Conservation (phyloP, 2,329 filamentous ascomycete genomes). For the Alternaria incomplexa region DNA sequence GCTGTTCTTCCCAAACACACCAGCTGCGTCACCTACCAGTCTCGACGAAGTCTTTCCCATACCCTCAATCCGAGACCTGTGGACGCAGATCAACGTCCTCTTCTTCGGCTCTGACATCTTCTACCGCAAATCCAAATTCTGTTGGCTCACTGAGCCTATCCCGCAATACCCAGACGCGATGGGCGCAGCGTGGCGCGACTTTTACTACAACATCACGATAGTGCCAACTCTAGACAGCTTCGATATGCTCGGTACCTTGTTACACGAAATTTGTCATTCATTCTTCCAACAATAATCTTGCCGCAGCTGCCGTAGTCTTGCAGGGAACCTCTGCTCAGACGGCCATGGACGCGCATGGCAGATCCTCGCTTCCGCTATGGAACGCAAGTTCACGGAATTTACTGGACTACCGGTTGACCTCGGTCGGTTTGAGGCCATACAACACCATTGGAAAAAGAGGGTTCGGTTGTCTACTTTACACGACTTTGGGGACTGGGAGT, state of each 20-base stretch:
- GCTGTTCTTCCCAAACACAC: not conserved
- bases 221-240: not conserved
- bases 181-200: not conserved
- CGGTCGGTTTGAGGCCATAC: not conserved
- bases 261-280: not conserved
- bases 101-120: not conserved
- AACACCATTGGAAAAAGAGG: not conserved
- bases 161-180: not conserved
- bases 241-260: not conserved
- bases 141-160: not conserved
- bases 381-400: not conserved
- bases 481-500: not conserved
- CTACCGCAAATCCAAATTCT: not conserved
- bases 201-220: not conserved
- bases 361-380: not conserved
- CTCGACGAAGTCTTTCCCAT: not conserved
- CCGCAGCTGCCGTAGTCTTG: not conserved
- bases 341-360: not conserved
- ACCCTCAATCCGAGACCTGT: not conserved
- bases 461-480: not conserved
- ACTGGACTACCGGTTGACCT: not conserved
- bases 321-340: not conserved
- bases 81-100: not conserved
- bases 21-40: not conserved
- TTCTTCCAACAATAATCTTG: not conserved